Evolutionary conservation across 805 yeast species (phyloP), one percentile per base, ranked within the genome.

Genomic region (Scheffersomyces spartinae): DNA sequence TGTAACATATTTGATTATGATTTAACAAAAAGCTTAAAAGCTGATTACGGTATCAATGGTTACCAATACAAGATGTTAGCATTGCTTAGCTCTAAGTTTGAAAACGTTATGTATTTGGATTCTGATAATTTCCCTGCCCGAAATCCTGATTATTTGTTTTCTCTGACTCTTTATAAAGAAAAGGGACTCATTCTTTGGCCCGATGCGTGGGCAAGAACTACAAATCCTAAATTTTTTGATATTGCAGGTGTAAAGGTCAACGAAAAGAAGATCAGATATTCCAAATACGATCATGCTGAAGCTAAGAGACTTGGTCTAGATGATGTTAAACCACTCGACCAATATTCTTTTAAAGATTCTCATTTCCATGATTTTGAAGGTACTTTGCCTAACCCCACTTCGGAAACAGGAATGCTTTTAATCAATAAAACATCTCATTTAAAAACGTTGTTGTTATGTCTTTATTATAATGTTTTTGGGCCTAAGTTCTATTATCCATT

Each of bases 101-200:
- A 79, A 35, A 71, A 78, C 40, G 73, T 78, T 8, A 57, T 81
- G 35, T 54, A 81, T 23, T 49, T 81, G 39, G 95, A 83, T 43
- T 71, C 86, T 19, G 94, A 82, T 47, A 74, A 78, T 35, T 64
- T 74, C 32, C 85, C 93, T 0, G 68, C 77, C 3, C 64, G 61
- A 38, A 63, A 74, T 8, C 77, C 88, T 3, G 80, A 74, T 36
- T 45, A 48, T 11, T 43, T 81, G 13, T 78, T 83, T 27, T 43
- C 45, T 2, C 59, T 69, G 17, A 43, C 53, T 8, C 49, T 57
- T 6, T 74, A 52, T 47, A 37, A 43, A 23, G 47, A 61, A 7
- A 48, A 49, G 10, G 44, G 44, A 26, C 37, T 55, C 27, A 45
- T 57, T 10, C 18, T 55, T 17, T 57, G 64, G 64, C 64, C 63